Percentiles rank a stretch among this genome's conserved stretches.
Evolutionary conservation across 208 protist species (phyloP).

Genomic region (Crithidia brevicula): DNA sequence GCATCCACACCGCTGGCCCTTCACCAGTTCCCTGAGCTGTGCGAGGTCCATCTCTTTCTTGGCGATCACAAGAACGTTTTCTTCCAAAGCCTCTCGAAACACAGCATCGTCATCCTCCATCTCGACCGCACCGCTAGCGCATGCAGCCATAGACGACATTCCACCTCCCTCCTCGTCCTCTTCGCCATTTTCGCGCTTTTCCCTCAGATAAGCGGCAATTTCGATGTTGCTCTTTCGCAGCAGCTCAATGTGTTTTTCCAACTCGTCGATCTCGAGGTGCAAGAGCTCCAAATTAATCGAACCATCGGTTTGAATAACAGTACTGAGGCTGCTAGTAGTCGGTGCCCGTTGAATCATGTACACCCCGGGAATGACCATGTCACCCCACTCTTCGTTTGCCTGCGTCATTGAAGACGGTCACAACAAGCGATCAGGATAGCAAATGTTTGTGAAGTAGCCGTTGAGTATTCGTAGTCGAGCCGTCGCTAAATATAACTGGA

Average conservation of each 20-base stretch:
- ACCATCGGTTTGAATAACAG: constrained; percentile 20
- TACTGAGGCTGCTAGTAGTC: background rate
- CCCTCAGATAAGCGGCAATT: constrained; percentile 42
- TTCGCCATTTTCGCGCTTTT: constrained; percentile 8
- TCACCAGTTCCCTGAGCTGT: constrained; percentile 28
- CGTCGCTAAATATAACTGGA: too few relatives aligned
- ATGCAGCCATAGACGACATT: constrained; percentile 12
- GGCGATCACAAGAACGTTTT: constrained; percentile 39
- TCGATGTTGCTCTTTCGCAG: constrained; percentile 68
- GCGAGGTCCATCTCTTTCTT: constrained; percentile 38
- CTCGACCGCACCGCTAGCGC: constrained; percentile 9
- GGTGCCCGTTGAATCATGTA: constrained; percentile 72
- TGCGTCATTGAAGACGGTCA: constrained; percentile 18
- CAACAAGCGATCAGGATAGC: background rate
- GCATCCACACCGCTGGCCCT: constrained; percentile 38
- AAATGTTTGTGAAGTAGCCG: background rate
- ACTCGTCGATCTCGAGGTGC: constrained; percentile 63
- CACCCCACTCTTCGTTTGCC: constrained; percentile 51
- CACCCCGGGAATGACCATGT: constrained; percentile 81
- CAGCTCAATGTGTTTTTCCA: constrained; percentile 53
- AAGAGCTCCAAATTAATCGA: constrained; percentile 60
- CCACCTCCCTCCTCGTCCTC: constrained; percentile 21
- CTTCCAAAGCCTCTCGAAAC: constrained; percentile 36
- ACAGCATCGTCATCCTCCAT: constrained; percentile 35
- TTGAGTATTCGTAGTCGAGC: too few relatives aligned